Evolutionary conservation across 257 asterid genomes (phyloP).

Genomic region (Paulownia fortunei): DNA sequence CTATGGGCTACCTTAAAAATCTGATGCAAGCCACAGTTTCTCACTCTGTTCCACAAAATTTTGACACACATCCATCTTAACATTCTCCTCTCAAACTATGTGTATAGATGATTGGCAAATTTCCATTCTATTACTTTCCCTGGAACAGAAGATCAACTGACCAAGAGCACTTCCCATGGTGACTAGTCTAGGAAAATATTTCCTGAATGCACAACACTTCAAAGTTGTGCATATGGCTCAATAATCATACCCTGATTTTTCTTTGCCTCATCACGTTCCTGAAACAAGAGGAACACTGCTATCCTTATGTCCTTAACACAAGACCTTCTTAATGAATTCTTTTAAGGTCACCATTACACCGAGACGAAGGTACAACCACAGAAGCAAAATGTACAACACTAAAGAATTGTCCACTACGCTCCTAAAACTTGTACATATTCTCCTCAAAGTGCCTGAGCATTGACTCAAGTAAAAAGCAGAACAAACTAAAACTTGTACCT

Average conservation of each 20-base stretch:
- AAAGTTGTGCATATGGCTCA: not conserved
- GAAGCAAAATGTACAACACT: conserved; percentile 13
- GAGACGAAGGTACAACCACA: not conserved
- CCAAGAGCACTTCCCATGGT: not conserved
- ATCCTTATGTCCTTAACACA: not conserved
- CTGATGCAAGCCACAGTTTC: not conserved
- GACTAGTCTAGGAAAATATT: not conserved
- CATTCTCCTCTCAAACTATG: conserved; percentile 14
- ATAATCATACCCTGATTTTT: not conserved
- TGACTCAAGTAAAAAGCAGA: not conserved
- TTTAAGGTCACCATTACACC: not conserved
- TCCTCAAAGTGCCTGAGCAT: not conserved
- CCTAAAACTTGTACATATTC: not conserved
- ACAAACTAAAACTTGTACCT: not conserved
- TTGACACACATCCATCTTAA: conserved; percentile 9
- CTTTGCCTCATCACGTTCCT: not conserved
- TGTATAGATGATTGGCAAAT: not conserved
- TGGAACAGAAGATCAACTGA: conserved; percentile 1
- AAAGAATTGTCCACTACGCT: not conserved
- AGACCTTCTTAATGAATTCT: not conserved
- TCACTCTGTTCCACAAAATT: not conserved
- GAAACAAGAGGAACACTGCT: not conserved
- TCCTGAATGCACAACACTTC: not conserved
- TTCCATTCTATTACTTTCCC: not conserved
- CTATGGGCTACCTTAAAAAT: not conserved